Evolutionary conservation across 1,139 yeast species (phyloP), one percentile per base, ranked within the genome.

Genomic region (Petasospora fabianii): DNA sequence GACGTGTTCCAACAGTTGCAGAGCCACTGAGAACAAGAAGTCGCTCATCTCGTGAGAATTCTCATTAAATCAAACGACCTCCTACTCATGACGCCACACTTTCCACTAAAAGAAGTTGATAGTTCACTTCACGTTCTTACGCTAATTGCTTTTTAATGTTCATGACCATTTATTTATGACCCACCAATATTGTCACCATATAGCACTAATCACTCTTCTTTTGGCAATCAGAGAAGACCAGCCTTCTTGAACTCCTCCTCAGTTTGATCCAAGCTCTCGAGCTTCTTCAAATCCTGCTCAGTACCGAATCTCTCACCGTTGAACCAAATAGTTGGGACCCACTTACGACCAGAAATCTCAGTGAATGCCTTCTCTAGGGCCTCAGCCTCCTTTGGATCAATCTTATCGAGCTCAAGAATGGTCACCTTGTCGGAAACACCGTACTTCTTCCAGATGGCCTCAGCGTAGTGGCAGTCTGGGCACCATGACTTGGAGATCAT

Each of bases 401-500:
- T 58, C 46, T 73, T 71, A 51, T 81, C 90, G 34, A 83, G 66
- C 56, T 83, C 88, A 31, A 82, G 67, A 16, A 75, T 56, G 36
- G 68, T 65, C 17, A 80, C 64, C 48, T 80, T 77, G 41, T 66
- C 63, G 8, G 53, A 49, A 9, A 80, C 77, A 15, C 69, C 66
- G 50, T 68, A 72, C 38, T 73, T 69, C 38, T 69, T 66, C 69
- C 78, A 80, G 16, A 80, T 61, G 18, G 62, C 61, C 44, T 75
- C 69, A 10, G 83, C 75, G 54, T 80, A 83, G 36, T 71, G 76
- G 52, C 90, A 83, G 53, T 83, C 90, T 2, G 86, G 84, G 59
- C 90, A 83, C 88, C 88, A 83, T 16, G 82, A 71, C 50, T 82
- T 83, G 30, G 84, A 75, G 13, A 82, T 58, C 71, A 80, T 74